These are phyloP conservation scores for Leptodermis oblonga DNA, from an alignment of 257 asterid genomes.

Conservation along the genomic window DNA sequence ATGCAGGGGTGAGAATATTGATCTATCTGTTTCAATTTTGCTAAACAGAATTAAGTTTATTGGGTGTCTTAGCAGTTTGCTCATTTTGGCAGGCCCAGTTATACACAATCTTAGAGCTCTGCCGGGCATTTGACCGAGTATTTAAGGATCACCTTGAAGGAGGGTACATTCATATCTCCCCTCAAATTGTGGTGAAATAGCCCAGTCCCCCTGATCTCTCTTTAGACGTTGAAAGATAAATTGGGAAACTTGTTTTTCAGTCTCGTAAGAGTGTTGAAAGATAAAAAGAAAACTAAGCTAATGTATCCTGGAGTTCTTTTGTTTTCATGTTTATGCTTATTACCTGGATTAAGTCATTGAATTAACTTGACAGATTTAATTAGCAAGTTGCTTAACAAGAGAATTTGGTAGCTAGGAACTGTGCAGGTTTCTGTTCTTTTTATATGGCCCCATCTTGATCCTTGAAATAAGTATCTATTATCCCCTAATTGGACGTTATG, in stretches of 20 bases:
- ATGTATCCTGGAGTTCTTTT: background rate
- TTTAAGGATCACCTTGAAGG: conserved; percentile 53
- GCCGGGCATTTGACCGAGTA: conserved; percentile 44
- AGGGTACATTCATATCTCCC: conserved; percentile 28
- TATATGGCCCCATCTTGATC: background rate
- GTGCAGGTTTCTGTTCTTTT: background rate
- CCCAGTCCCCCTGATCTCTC: background rate
- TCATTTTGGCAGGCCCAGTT: conserved; percentile 30
- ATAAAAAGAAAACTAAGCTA: background rate
- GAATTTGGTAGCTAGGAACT: background rate
- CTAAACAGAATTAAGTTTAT: background rate
- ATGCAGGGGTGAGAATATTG: conserved; percentile 32
- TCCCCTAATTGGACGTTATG: background rate
- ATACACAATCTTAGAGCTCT: conserved; percentile 39
- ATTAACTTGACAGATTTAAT: background rate
- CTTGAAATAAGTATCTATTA: background rate
- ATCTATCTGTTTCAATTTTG: background rate
- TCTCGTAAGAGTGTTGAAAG: background rate
- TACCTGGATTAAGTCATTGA: background rate
- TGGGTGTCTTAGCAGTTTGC: background rate
- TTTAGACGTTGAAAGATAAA: background rate
- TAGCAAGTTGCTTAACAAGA: background rate
- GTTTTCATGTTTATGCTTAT: no score
- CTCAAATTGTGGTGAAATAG: background rate
- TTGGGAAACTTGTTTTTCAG: background rate